These are phyloP conservation scores for Phylloporus arenicola DNA, from an alignment of 768 basidiomycete species.

Conservation along the genomic window DNA sequence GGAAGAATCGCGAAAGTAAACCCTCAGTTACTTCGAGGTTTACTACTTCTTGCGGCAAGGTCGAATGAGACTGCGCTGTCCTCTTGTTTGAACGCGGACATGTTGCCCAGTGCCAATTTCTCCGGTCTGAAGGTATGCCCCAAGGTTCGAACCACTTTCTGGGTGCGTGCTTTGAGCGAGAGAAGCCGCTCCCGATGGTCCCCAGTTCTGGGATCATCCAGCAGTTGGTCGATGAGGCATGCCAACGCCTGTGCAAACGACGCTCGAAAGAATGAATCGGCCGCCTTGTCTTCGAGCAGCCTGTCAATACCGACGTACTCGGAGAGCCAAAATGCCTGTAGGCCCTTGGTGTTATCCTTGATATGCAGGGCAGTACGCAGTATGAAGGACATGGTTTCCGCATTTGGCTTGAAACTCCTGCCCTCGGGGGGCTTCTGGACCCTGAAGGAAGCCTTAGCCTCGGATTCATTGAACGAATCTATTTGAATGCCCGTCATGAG, in stretches of 20 bases:
- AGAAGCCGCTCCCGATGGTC: constrained; percentile 16
- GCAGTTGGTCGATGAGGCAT: constrained; percentile 36
- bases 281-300: constrained; percentile 26
- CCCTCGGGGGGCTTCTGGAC: constrained; percentile 40
- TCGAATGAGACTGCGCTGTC: constrained; percentile 28
- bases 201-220: constrained; percentile 15
- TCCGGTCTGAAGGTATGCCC: constrained; percentile 15
- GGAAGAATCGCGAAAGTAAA: constrained; percentile 3
- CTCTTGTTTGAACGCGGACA: constrained; percentile 17
- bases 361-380: constrained; percentile 54
- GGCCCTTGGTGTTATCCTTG: constrained; percentile 44
- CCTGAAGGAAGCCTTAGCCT: constrained; percentile 36
- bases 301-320: constrained; percentile 39
- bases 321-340: constrained; percentile 58
- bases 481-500: constrained; percentile 66
- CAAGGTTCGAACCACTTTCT: constrained; percentile 9
- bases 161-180: constrained; percentile 18
- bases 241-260: constrained; percentile 47
- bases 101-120: constrained; percentile 24
- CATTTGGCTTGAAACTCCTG: constrained; percentile 42
- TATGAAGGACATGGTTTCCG: constrained; percentile 52
- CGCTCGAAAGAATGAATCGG: constrained; percentile 35
- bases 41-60: constrained; percentile 25
- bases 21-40: constrained; percentile 20
- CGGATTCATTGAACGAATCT: constrained; percentile 40